Conservation (phyloP, 1,284 basidiomycete species). For the Pascua sp. region DNA sequence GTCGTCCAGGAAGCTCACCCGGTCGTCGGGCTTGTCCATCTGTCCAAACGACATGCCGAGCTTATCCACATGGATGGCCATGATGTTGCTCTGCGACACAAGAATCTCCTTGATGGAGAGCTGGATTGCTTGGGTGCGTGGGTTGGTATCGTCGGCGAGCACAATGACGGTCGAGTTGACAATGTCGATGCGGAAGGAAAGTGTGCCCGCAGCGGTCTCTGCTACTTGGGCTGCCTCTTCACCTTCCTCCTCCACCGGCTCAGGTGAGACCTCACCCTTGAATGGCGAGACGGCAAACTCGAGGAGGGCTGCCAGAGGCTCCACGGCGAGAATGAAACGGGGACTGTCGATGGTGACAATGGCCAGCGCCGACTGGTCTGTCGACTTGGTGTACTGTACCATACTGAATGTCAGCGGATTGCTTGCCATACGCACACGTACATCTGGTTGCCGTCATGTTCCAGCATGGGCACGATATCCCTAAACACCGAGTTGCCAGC, state of each 20-base stretch:
- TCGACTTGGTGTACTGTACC: slow-evolving; percentile 77
- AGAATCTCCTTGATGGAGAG: slow-evolving; percentile 79
- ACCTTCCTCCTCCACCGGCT: slow-evolving; percentile 26
- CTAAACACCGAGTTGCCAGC: slow-evolving; percentile 80
- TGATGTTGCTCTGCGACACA: slow-evolving; percentile 86
- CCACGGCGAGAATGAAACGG: slow-evolving; percentile 86
- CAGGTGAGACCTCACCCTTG: slow-evolving; percentile 25
- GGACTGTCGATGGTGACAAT: slow-evolving; percentile 91
- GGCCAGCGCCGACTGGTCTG: slow-evolving; percentile 62
- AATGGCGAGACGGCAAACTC: slow-evolving; percentile 77
- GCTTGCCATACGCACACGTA: slow-evolving; percentile 17
- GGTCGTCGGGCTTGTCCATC: slow-evolving; percentile 75
- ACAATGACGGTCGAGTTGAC: slow-evolving; percentile 88
- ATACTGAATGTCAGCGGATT: slow-evolving; percentile 53
- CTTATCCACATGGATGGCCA: slow-evolving; percentile 75
- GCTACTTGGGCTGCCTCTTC: slow-evolving; percentile 7
- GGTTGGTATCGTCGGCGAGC: slow-evolving; percentile 76
- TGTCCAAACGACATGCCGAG: slow-evolving; percentile 91
- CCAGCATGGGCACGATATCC: slow-evolving; percentile 89
- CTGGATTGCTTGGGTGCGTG: slow-evolving; percentile 81
- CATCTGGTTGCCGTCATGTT: slow-evolving; percentile 84
- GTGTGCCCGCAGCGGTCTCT: slow-evolving; percentile 26
- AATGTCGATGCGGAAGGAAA: slow-evolving; percentile 77
- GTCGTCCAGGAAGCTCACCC: slow-evolving; percentile 88
- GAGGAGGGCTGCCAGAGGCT: slow-evolving; percentile 83